These are phyloP conservation scores for Cryomyces antarcticus DNA, from an alignment of 495 filamentous ascomycete genomes.

Conservation along the genomic window DNA sequence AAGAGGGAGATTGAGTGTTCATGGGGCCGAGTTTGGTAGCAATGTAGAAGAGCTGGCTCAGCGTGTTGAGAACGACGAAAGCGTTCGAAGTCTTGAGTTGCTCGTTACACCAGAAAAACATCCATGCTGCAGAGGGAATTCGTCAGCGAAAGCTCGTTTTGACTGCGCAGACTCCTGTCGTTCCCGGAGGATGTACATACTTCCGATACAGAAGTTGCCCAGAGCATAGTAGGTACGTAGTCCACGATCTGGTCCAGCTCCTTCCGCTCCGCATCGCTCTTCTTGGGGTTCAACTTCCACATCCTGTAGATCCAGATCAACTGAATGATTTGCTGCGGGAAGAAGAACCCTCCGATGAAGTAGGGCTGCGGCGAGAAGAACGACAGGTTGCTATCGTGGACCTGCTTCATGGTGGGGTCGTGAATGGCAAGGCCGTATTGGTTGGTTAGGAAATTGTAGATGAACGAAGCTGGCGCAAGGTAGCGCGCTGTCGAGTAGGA, in stretches of 20 bases:
- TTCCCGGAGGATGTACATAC: constrained; percentile 9
- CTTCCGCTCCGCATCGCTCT: constrained; percentile 8
- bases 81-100: constrained; percentile 24
- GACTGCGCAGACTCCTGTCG: neutral
- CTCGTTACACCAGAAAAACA: constrained; percentile 32
- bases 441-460: constrained; percentile 26
- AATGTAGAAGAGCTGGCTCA: constrained; percentile 28
- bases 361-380: constrained; percentile 30
- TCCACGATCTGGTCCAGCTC: constrained; percentile 21
- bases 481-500: constrained; percentile 12
- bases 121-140: constrained; percentile 22
- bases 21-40: constrained; percentile 22
- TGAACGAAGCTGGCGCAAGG: constrained; percentile 25
- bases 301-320: constrained; percentile 28
- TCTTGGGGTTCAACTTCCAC: constrained; percentile 21
- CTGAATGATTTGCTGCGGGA: constrained; percentile 33
- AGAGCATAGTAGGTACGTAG: constrained; percentile 26
- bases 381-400: constrained; percentile 29
- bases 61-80: constrained; percentile 29
- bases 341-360: constrained; percentile 34
- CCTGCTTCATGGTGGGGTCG: constrained; percentile 28
- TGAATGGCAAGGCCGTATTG: constrained; percentile 25
- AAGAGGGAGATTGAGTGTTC: constrained; percentile 22
- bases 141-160: neutral
- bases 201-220: constrained; percentile 31